Conservation (phyloP, 2,329 filamentous ascomycete genomes). For the Thelonectria rubi region DNA sequence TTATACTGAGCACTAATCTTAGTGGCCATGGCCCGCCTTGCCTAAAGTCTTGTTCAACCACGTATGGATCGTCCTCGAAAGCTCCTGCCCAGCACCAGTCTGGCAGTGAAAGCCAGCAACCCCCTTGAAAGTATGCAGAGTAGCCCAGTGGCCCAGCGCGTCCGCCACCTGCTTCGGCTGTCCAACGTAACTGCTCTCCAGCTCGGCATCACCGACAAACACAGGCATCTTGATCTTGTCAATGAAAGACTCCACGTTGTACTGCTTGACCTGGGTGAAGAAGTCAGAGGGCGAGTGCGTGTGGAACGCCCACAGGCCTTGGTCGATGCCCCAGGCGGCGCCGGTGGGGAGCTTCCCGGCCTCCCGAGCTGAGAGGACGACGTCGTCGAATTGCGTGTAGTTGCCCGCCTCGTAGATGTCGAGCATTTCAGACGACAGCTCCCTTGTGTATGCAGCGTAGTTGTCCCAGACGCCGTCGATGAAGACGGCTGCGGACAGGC, state of each 20-base stretch:
- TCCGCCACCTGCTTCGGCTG: too few species aligned
- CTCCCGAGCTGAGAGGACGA: constrained; percentile 8
- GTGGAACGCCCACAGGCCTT: constrained; percentile 43
- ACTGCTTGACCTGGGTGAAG: constrained; percentile 8
- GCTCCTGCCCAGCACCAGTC: too few species aligned
- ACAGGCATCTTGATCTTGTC: constrained; percentile 36
- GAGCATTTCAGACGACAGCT: background rate
- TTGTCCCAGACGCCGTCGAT: constrained; percentile 52
- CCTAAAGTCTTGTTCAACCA: too few species aligned
- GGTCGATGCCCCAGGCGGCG: constrained; percentile 38
- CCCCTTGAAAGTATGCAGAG: too few species aligned
- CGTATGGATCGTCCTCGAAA: too few species aligned
- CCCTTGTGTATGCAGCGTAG: constrained; percentile 25
- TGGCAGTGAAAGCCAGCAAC: too few species aligned
- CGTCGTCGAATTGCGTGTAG: constrained; percentile 30
- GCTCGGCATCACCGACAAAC: constrained; percentile 38
- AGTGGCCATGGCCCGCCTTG: too few species aligned
- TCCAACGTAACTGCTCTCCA: constrained; percentile 32
- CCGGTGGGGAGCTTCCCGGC: constrained; percentile 20
- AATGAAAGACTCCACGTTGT: constrained; percentile 12
- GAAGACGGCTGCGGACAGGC: constrained; percentile 51
- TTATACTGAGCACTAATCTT: too few species aligned
- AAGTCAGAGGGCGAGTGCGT: constrained; percentile 36
- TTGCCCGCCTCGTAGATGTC: constrained; percentile 29
- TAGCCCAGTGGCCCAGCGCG: too few species aligned